Percentiles rank a stretch among this genome's conserved stretches.
Conservation (phyloP, 2,329 filamentous ascomycete species). For the Aureobasidium sp. region DNA sequence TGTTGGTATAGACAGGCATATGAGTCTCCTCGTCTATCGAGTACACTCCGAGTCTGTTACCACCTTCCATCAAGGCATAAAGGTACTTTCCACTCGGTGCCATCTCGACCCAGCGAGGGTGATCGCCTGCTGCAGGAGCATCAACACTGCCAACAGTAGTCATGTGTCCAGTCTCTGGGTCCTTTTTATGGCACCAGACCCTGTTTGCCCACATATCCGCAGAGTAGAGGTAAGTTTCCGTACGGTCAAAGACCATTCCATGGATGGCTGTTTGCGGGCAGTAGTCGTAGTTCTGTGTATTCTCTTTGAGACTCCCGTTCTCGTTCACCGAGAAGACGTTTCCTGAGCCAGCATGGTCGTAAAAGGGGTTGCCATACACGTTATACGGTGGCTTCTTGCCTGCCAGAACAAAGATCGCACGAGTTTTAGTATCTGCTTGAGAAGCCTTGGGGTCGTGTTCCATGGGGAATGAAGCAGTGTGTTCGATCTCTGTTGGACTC, state of each 20-base stretch:
- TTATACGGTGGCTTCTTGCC: constrained; percentile 68
- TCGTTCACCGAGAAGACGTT: constrained; percentile 62
- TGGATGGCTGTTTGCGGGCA: constrained; percentile 64
- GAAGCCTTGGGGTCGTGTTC: constrained; percentile 63
- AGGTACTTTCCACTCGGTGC: constrained; percentile 70
- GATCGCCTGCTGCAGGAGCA: constrained; percentile 63
- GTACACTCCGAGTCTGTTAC: constrained; percentile 76
- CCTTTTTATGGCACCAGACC: constrained; percentile 77
- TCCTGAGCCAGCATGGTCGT: constrained; percentile 72
- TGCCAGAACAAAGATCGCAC: constrained; percentile 81
- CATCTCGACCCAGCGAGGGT: constrained; percentile 82
- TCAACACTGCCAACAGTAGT: constrained; percentile 64
- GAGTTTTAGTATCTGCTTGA: constrained; percentile 65
- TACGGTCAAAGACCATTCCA: constrained; percentile 72
- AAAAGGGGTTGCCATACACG: constrained; percentile 87
- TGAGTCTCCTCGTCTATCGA: constrained; percentile 65
- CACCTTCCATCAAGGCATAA: constrained; percentile 84
- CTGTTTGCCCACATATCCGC: constrained; percentile 71
- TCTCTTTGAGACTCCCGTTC: constrained; percentile 50
- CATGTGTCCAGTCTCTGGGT: constrained; percentile 50
- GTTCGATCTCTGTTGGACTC: constrained; percentile 66
- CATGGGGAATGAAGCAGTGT: constrained; percentile 67
- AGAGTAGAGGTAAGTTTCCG: constrained; percentile 68
- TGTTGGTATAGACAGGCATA: constrained; percentile 69
- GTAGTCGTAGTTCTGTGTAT: constrained; percentile 67